These are phyloP conservation scores for Hypoxylon lienhwacheense DNA, from an alignment of 495 filamentous ascomycete species.

Conservation along the genomic window DNA sequence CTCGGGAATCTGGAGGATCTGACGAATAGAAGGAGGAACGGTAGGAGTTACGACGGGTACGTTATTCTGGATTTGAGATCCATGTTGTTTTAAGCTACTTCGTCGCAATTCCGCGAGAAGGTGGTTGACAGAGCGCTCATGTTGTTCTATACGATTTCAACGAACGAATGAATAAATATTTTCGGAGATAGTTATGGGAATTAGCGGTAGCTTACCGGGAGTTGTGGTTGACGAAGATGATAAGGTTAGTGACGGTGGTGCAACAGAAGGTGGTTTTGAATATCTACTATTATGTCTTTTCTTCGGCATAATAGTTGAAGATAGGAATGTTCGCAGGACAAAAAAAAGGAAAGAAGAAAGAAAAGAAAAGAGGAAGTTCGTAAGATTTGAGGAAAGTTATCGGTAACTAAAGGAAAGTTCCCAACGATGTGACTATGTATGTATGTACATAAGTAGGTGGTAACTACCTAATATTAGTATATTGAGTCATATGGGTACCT, in stretches of 20 bases:
- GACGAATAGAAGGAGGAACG: slow-evolving; percentile 53
- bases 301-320: slow-evolving; percentile 54
- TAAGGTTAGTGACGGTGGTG: slow-evolving; percentile 47
- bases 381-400: slow-evolving; percentile 2
- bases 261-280: slow-evolving; percentile 56
- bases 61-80: slow-evolving; percentile 24
- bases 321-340: slow-evolving; percentile 22
- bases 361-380: too few species aligned
- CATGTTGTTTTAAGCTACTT: slow-evolving; percentile 31
- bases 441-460: too few species aligned
- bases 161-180: background rate
- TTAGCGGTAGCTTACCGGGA: slow-evolving; percentile 15
- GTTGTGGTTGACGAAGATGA: slow-evolving; percentile 35
- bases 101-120: slow-evolving; percentile 54
- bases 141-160: slow-evolving; percentile 13
- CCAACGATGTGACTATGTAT: too few species aligned
- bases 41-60: slow-evolving; percentile 40
- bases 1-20: slow-evolving; percentile 71
- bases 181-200: background rate
- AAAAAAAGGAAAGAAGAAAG: slow-evolving; percentile 18
- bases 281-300: slow-evolving; percentile 52
- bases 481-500: slow-evolving; percentile 1
- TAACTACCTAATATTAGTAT: too few species aligned
- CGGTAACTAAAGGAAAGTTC: background rate
- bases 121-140: slow-evolving; percentile 52